Evolutionary conservation across 2,329 filamentous ascomycete genomes (phyloP).

Genomic region (Colletotrichum chlorophyti): DNA sequence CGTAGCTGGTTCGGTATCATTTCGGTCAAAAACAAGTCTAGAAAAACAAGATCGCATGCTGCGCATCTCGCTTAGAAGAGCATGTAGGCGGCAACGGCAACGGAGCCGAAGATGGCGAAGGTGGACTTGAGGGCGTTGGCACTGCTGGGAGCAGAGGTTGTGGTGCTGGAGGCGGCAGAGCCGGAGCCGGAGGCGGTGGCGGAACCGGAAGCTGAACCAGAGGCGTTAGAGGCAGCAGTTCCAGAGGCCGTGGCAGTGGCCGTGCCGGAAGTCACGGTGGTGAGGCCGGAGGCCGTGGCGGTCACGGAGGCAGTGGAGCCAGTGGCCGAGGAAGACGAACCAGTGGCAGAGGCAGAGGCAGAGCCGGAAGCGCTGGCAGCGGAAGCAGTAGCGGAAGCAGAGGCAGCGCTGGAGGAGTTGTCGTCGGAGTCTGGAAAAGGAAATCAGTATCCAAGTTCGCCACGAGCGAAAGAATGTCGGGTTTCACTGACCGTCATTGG

Average conservation of each 20-base stretch:
- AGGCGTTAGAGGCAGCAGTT: slow-evolving; percentile 15
- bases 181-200: slow-evolving; percentile 18
- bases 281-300: slow-evolving; percentile 16
- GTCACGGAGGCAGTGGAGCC: slow-evolving; percentile 4
- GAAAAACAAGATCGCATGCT: slow-evolving; percentile 8
- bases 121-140: slow-evolving; percentile 24
- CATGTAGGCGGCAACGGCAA: slow-evolving; percentile 27
- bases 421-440: neutral
- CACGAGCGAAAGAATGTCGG: neutral
- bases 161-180: slow-evolving; percentile 15
- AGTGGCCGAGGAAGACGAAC: slow-evolving; percentile 6
- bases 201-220: slow-evolving; percentile 10
- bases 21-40: slow-evolving; percentile 23
- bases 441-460: neutral
- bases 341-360: slow-evolving; percentile 18
- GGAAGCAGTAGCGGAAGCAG: slow-evolving; percentile 6
- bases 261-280: slow-evolving; percentile 21
- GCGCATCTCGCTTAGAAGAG: slow-evolving; percentile 20
- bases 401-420: neutral
- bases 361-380: slow-evolving; percentile 9
- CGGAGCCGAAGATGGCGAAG: slow-evolving; percentile 26
- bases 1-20: slow-evolving; percentile 27
- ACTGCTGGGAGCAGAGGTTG: slow-evolving; percentile 18
- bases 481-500: slow-evolving; percentile 6
- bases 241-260: slow-evolving; percentile 14